These are phyloP conservation scores for Xylaria arbuscula DNA, from an alignment of 2,329 filamentous ascomycete species.

Conservation along the genomic window DNA sequence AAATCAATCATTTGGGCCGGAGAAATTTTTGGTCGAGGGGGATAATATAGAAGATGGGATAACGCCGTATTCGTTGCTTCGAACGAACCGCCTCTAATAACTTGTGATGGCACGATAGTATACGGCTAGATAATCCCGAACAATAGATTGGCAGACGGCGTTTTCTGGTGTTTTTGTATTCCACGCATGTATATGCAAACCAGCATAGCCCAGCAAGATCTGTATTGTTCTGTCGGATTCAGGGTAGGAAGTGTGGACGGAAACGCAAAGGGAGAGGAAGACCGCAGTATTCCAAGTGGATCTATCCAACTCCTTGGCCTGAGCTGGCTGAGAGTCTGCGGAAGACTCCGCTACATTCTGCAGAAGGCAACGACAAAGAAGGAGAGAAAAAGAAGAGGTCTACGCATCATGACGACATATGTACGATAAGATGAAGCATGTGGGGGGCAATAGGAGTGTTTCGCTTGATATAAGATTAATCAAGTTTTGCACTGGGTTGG, in stretches of 20 bases:
- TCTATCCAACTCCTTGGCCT: too few species aligned
- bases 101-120: not conserved
- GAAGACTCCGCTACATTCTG: too few species aligned
- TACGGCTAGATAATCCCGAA: not conserved
- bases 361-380: not conserved
- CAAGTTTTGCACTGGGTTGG: not conserved
- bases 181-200: not conserved
- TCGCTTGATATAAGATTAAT: not conserved
- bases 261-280: too few species aligned
- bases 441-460: not conserved
- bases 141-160: constrained; percentile 12
- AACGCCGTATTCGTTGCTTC: constrained; percentile 6
- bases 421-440: not conserved
- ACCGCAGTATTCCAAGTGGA: too few species aligned
- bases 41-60: constrained; percentile 5
- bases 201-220: not conserved
- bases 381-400: not conserved
- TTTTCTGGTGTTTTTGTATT: constrained; percentile 7
- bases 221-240: not conserved
- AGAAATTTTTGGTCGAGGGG: not conserved
- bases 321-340: too few species aligned
- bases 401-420: not conserved
- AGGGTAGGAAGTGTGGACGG: not conserved
- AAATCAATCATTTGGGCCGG: not conserved
- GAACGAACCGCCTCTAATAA: not conserved